Evolutionary conservation across 768 basidiomycete species (phyloP), one percentile per base, ranked within the genome.

Genomic region (Macrolepiota dolichaula): DNA sequence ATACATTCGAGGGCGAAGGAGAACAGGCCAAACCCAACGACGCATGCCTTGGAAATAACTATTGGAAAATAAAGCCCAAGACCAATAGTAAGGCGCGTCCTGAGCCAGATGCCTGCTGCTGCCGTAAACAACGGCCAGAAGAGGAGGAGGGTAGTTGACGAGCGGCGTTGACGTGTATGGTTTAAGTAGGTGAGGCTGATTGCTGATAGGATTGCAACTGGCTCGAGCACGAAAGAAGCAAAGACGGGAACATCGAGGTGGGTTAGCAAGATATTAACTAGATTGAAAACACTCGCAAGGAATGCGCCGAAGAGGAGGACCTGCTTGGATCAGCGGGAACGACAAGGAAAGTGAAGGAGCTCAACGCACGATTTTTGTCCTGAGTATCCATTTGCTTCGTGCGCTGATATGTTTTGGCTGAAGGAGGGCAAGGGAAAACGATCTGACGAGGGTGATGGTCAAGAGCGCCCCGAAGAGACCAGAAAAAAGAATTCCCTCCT

Each of bases 101-200:
- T 82, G 0, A 84, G 75, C 82, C 88, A 85, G 4, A 91, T 70
- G 11, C 73, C 66, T 0, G 85, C 65, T 0, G 74, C 76, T 15
- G 78, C 19, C 12, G 83, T 53, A 65, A 92, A 91, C 9, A 81
- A 54, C 0, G 93, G 92, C 89, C 92, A 96, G 73, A 92, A 96
- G 51, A 96, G 70, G 10, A 97, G 82, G 38, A 94, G 73, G 12
- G 85, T 69, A 1, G 89, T 79, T 0, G 92, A 92, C 0, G 94
- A 89, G 9, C 81, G 79, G 17, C 86, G 82, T 0, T 86, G 82
- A 15, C 86, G 84, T 38, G 83, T 82, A 70, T 95, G 92, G 64
- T 91, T 93, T 59, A 81, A 72, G 64, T 81, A 82, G 1, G 87
- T 87, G 47, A 93, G 73, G 24, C 76, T 62, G 2, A 81, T 68